Conservation (phyloP, 2,329 filamentous ascomycete genomes). For the Tolypocladium paradoxum region DNA sequence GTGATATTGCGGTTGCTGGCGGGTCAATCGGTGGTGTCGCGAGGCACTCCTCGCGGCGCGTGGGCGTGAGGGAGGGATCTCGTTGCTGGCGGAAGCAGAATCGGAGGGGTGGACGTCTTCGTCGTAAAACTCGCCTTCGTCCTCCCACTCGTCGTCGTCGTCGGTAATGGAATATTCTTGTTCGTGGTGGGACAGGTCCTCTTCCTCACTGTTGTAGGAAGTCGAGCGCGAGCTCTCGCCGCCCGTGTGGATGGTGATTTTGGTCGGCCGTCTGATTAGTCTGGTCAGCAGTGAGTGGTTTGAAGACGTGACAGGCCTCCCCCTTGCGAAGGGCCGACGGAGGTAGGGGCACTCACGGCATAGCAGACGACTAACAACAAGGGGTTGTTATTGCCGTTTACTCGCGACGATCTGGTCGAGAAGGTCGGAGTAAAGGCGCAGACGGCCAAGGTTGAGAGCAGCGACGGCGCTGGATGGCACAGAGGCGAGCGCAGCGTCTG, state of each 20-base stretch:
- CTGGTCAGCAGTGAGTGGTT: slow-evolving; percentile 13
- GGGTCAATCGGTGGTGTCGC: slow-evolving; percentile 22
- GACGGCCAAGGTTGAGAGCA: slow-evolving; percentile 5
- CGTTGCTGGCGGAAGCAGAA: slow-evolving; percentile 41
- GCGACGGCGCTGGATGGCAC: slow-evolving; percentile 1
- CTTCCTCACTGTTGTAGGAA: slow-evolving; percentile 27
- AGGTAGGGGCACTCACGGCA: slow-evolving; percentile 28
- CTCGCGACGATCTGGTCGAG: slow-evolving; percentile 34
- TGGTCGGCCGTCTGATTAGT: slow-evolving; percentile 16
- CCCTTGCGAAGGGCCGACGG: slow-evolving; percentile 6
- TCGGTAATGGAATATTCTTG: slow-evolving; percentile 19
- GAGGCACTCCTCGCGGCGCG: slow-evolving; percentile 12
- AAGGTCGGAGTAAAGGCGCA: slow-evolving; percentile 34
- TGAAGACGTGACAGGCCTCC: slow-evolving; percentile 1
- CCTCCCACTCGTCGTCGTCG: slow-evolving; percentile 31
- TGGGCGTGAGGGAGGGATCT: slow-evolving; percentile 13
- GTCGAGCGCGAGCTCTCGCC: slow-evolving; percentile 20
- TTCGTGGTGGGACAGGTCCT: slow-evolving; percentile 24
- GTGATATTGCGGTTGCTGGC: slow-evolving; percentile 25
- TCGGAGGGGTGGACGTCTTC: slow-evolving; percentile 47
- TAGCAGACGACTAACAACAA: slow-evolving; percentile 24
- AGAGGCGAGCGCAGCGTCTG: slow-evolving; percentile 2
- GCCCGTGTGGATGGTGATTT: slow-evolving; percentile 13
- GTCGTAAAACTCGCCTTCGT: slow-evolving; percentile 27
- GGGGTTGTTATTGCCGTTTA: slow-evolving; percentile 23